A percentile compares a stretch with the other conserved stretches of the same genome.
These are phyloP conservation scores for Austroboletus festivus DNA, from an alignment of 768 basidiomycete genomes.

Conservation along the genomic window DNA sequence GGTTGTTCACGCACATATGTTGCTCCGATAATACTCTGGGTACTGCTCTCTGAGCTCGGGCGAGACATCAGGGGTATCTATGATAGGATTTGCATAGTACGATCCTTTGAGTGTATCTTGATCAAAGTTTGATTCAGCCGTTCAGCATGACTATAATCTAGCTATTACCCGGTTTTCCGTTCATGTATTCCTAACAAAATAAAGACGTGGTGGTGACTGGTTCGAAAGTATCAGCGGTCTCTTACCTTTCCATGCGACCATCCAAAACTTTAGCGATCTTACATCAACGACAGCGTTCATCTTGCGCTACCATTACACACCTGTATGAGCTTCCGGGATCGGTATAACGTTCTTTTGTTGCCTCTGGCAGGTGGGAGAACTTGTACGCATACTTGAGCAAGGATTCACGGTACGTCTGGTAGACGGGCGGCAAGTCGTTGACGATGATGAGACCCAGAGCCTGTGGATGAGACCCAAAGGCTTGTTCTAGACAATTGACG, in stretches of 20 bases:
- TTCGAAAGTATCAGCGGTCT: not conserved
- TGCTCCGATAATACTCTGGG: conserved; percentile 83
- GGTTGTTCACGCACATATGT: conserved; percentile 65
- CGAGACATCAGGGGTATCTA: conserved; percentile 64
- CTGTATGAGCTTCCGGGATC: conserved; percentile 74
- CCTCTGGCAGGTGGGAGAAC: conserved; percentile 71
- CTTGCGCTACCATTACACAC: conserved; percentile 36
- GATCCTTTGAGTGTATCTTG: conserved; percentile 86
- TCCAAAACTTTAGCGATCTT: conserved; percentile 64
- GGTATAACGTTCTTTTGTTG: conserved; percentile 67
- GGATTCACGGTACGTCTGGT: conserved; percentile 58
- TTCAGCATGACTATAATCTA: not conserved
- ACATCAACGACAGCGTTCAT: not conserved
- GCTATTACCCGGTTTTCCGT: conserved; percentile 79
- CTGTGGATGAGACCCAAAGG: conserved; percentile 76
- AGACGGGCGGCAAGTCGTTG: conserved; percentile 73
- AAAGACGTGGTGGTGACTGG: not conserved
- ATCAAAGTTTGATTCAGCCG: not conserved
- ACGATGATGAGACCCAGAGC: conserved; percentile 81
- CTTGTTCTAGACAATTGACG: conserved; percentile 48
- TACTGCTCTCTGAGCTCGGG: conserved; percentile 51
- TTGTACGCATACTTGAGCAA: conserved; percentile 72
- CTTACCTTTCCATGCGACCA: conserved; percentile 94
- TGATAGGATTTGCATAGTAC: conserved; percentile 81
- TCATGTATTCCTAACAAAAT: conserved; percentile 83